Base-by-base conservation (phyloP, 768 basidiomycete species). In the Lactarius pseudohatsudake region DNA sequence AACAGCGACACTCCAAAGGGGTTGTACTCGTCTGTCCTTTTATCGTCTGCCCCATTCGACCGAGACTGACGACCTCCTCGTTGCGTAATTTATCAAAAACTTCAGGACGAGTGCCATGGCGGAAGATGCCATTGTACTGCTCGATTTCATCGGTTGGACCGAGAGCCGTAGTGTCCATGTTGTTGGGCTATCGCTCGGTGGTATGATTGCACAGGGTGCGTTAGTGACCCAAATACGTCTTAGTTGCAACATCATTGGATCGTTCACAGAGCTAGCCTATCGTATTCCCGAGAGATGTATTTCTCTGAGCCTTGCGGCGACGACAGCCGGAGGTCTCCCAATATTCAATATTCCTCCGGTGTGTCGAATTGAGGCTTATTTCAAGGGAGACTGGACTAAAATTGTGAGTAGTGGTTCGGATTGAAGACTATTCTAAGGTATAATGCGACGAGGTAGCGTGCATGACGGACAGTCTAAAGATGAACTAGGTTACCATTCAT, bases 171-270 rank as follows among this genome's bases (percentile, higher is more conserved):
- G 82, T 57, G 55, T 94, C 7, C 87, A 93, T 71, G 75, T 94
- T 40, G 87, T 94, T 26, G 89, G 92, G 7, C 76, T 85, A 28
- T 92, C 90, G 47, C 75, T 94, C 7, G 92, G 92, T 2, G 92
- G 92, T 6, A 94, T 93, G 92, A 91, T 92, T 59, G 85, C 90
- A 0, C 89, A 91, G 77, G 88, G 89, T 88, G 66, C 16, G 69
- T 45, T 32, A 10, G 38, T n/a, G 40, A 28, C 15, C 34, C 8
- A 8, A 11, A 28, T 47, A 15, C 15, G 32, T 45, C 41, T 26
- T 34, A 30, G 45, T 34, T 30, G 22, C 56, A 15, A 59, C 56
- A 11, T 59, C 26, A 9, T n/a, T 18, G 2, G 16, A 18, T 50
- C 30, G 16, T 47, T 4, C 34, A 26, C 45, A 92, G 92, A 94